These are phyloP conservation scores for Filosporella fistucella DNA, from an alignment of 495 filamentous ascomycete species.

Conservation along the genomic window DNA sequence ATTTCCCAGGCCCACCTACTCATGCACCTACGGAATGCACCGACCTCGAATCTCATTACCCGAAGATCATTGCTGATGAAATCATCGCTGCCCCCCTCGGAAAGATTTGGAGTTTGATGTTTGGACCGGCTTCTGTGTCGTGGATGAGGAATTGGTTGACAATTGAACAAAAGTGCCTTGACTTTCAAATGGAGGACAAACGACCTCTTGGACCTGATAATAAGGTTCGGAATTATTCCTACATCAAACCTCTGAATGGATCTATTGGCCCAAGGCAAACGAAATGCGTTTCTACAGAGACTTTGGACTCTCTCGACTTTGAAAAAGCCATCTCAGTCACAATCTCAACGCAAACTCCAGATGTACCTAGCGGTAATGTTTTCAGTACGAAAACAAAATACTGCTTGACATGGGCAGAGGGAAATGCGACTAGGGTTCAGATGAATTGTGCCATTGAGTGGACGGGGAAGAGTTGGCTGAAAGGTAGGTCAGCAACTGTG, in stretches of 20 bases:
- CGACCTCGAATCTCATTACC: slow-evolving; percentile 73
- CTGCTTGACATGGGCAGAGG: slow-evolving; percentile 85
- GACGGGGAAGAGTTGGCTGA: slow-evolving; percentile 97
- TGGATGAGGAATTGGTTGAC: slow-evolving; percentile 84
- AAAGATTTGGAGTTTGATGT: slow-evolving; percentile 83
- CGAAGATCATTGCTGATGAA: slow-evolving; percentile 81
- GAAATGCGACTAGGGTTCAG: slow-evolving; percentile 75
- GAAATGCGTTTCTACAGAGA: slow-evolving; percentile 87
- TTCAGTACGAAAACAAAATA: slow-evolving; percentile 92
- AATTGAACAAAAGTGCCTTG: slow-evolving; percentile 82
- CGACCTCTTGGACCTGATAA: slow-evolving; percentile 65
- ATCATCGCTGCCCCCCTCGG: slow-evolving; percentile 83
- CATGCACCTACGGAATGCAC: slow-evolving; percentile 82
- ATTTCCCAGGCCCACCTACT: slow-evolving; percentile 83
- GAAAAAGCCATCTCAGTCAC: slow-evolving; percentile 81
- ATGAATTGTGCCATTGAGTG: slow-evolving; percentile 90
- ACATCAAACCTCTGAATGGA: slow-evolving; percentile 84
- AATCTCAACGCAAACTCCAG: slow-evolving; percentile 81
- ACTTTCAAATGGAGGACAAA: slow-evolving; percentile 79
- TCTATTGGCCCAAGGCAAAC: slow-evolving; percentile 92
- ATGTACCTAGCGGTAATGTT: slow-evolving; percentile 91
- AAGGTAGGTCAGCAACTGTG: slow-evolving; percentile 78
- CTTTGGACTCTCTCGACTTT: slow-evolving; percentile 74
- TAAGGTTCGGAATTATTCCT: slow-evolving; percentile 71
- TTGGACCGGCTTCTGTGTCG: slow-evolving; percentile 69